These are phyloP conservation scores for Corrigiola litoralis DNA, from an alignment of 179 eudicot genomes.

Conservation along the genomic window DNA sequence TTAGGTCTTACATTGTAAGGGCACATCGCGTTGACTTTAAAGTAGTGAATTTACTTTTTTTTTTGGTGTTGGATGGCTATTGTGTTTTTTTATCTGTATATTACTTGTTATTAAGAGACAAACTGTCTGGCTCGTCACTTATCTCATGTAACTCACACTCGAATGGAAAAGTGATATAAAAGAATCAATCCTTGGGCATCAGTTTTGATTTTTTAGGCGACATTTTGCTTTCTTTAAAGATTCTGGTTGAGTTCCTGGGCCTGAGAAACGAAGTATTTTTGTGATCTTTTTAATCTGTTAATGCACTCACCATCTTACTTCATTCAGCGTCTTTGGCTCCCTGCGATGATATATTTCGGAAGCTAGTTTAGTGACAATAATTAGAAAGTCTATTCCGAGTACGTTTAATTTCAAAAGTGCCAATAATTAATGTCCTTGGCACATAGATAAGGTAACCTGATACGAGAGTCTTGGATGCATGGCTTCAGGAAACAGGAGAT, in stretches of 20 bases:
- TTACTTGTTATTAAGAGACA: neutral
- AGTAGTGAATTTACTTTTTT: neutral
- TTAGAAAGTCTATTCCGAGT: too few species aligned
- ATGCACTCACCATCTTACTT: too few species aligned
- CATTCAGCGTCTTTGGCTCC: too few species aligned
- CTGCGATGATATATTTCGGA: too few species aligned
- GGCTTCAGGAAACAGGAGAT: neutral
- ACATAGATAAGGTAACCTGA: neutral
- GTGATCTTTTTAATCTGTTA: too few species aligned
- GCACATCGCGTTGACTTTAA: constrained; percentile 29
- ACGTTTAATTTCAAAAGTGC: too few species aligned
- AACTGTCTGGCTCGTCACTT: neutral
- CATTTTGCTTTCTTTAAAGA: neutral
- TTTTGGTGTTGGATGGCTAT: neutral
- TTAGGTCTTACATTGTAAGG: constrained; percentile 98
- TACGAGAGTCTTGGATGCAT: neutral
- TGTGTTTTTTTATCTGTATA: neutral
- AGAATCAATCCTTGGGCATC: too few species aligned
- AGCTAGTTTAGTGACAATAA: too few species aligned
- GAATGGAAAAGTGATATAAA: neutral
- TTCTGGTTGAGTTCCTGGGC: neutral
- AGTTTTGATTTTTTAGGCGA: too few species aligned
- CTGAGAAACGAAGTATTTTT: too few species aligned
- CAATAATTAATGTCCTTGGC: too few species aligned
- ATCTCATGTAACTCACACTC: too few species aligned